Base-by-base conservation (phyloP, 2,329 filamentous ascomycete genomes). In the Calonectria multiphialidica region DNA sequence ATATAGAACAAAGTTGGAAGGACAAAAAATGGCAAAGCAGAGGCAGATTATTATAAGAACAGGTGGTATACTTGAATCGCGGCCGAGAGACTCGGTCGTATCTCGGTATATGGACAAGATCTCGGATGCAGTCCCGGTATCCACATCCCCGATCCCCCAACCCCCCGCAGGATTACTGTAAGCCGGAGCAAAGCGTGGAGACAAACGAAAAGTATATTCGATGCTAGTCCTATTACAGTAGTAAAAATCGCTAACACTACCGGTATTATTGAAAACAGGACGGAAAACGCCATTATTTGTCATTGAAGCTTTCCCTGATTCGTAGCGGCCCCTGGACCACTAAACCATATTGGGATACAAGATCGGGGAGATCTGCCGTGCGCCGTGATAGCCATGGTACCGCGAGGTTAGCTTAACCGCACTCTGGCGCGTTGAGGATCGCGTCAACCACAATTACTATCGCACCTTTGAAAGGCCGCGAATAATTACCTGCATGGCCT, bases 121-220 rank as follows among this genome's bases (percentile, higher is more conserved):
- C 53, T 59, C 53, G 53, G 53, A 59, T 59, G 53, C 53, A 23
- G 53, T 59, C 53, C 53, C 53, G 53, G 53, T 40, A 59, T 59
- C 53, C 53, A 59, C 53, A 40, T 40, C 33, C 33, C 53, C 53
- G 53, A 57, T 57, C 53, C 53, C 53, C 53, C n/a, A 55, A 16
- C 35, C 18, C 53, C 30, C 12, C 35, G 37, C 53, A 40, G 3
- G 53, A 37, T 18, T 25, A 13, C 21, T 18, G 25, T 30, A 53
- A n/a, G 15, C 25, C 25, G 49, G 49, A 28, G 49, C n/a, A 23
- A 28, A 28, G n/a, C 16, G 10, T 53, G 49, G 35, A 15, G 44
- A 23, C 44, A 12, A 23, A 47, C 21, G n/a, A 47, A 47, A 23
- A 47, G 21, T 23, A 47, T 21, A 21, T 21, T 10, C 44, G 23